phyloP scores from a whole-genome alignment of 768 basidiomycete genomes.

The Mycena belliarum region DNA sequence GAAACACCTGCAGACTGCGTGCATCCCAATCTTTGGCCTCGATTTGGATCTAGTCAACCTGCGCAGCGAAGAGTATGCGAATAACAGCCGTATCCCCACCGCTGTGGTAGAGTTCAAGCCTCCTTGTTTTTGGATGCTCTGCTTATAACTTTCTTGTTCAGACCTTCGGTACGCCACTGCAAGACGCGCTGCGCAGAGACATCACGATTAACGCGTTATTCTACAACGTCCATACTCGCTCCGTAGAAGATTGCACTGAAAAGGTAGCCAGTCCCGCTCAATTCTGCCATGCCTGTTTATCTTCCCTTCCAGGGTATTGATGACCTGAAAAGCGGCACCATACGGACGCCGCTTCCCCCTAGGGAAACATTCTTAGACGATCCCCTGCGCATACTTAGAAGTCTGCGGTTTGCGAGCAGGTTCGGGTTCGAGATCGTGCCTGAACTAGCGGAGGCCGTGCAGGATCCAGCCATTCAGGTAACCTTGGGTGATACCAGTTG shows the following conservation, averaged over 20 bases:
- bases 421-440: constrained; percentile 80
- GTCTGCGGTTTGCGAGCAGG: constrained; percentile 88
- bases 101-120: constrained; percentile 61
- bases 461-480: constrained; percentile 66
- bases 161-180: constrained; percentile 88
- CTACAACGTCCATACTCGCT: constrained; percentile 87
- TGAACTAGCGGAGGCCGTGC: constrained; percentile 64
- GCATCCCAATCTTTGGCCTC: constrained; percentile 73
- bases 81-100: constrained; percentile 85
- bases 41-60: constrained; percentile 95
- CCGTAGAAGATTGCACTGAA: constrained; percentile 85
- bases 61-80: constrained; percentile 88
- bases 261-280: constrained; percentile 45
- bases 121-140: not conserved
- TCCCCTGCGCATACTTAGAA: constrained; percentile 89
- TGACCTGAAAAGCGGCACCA: constrained; percentile 77
- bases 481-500: constrained; percentile 24
- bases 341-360: constrained; percentile 89
- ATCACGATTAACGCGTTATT: constrained; percentile 95
- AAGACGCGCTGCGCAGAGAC: constrained; percentile 91
- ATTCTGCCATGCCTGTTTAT: not conserved
- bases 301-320: constrained; percentile 62
- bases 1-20: constrained; percentile 96
- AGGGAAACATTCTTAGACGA: constrained; percentile 91
- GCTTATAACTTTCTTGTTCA: constrained; percentile 31